phyloP scores from a whole-genome alignment of 257 asterid genomes.

The Thymus mandschuricus region DNA sequence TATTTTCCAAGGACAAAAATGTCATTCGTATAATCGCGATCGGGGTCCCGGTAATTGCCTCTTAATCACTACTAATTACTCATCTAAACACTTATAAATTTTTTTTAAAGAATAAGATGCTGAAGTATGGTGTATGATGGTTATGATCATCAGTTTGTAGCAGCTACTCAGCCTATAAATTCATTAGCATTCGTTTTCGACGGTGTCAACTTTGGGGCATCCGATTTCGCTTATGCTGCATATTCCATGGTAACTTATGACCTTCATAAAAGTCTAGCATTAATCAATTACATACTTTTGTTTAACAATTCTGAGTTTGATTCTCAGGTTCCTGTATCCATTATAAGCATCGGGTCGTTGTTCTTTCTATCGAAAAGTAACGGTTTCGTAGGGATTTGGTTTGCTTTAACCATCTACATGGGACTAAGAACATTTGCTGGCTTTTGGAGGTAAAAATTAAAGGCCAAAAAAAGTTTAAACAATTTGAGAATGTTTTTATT shows the following conservation, averaged over 20 bases:
- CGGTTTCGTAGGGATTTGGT: conserved; percentile 92
- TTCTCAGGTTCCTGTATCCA: conserved; percentile 67
- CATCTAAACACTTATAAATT: too few relatives aligned
- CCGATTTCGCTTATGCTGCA: conserved; percentile 87
- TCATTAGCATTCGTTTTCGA: conserved; percentile 88
- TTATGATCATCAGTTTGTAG: conserved; percentile 66
- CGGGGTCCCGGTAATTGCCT: conserved; percentile 84
- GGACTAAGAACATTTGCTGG: conserved; percentile 80
- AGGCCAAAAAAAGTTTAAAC: too few relatives aligned
- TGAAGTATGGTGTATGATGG: neutral
- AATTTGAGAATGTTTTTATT: too few relatives aligned
- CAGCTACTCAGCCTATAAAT: conserved; percentile 88
- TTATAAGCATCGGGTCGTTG: conserved; percentile 69
- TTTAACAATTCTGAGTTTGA: too few relatives aligned
- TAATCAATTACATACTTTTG: too few relatives aligned
- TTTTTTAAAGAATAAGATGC: too few relatives aligned
- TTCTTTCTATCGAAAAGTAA: conserved; percentile 56
- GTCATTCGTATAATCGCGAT: conserved; percentile 59
- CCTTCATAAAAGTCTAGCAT: neutral
- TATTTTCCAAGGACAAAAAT: conserved; percentile 67
- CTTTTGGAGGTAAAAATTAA: conserved; percentile 77
- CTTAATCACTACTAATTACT: too few relatives aligned
- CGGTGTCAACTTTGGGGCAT: conserved; percentile 90
- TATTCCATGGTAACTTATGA: conserved; percentile 72
- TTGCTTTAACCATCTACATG: conserved; percentile 85